Evolutionary conservation across 2,329 filamentous ascomycete genomes (phyloP), one percentile per base, ranked within the genome.

Genomic region (Penicillium sp.): DNA sequence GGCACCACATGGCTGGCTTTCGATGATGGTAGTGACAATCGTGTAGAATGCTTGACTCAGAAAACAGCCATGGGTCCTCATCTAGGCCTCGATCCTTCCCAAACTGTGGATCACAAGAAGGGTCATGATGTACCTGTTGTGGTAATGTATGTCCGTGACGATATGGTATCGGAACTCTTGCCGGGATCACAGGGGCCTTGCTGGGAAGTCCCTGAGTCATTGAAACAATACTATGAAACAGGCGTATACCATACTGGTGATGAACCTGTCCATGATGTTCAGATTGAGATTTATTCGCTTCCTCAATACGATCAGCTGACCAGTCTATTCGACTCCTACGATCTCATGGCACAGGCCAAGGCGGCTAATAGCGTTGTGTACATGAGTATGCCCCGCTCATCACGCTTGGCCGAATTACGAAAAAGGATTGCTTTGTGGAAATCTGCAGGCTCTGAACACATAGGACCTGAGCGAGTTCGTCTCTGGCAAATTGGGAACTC

Each of bases 1-100:
- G 78, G 76, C 9, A 76, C 78, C 8, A 79, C 77, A 42, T 87
- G 84, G 84, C 80, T 86, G 51, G 78, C 77, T 32, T 86, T 85
- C 59, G 78, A 82, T 30, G 80, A 83, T 58, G 78, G 76, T 51
- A 78, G 79, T 29, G 79, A 80, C 30, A 81, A 82, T 53, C 76
- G 78, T 47, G 82, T 86, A 30, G 78, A 77, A 47, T 81, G 81
- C 41, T 68, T 85, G 54, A 85, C 83, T 0, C 76, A 76, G 35
- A 81, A 80, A 58, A 78, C 81, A 55, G 83, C 82, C 14, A 65
- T 83, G 23, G 74, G 77, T 14, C 70, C 69, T 6, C 80, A 83
- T 50, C 76, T 83, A 59, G 82, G 81, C 11, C 61, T 75, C 19
- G 68, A 73, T 39, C 55, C 66, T 0, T 71, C 68, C 4, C 76